Percentiles rank a stretch among this genome's conserved stretches.
Conservation (phyloP, 805 yeast genomes). For the Metschnikowia colocasiae region DNA sequence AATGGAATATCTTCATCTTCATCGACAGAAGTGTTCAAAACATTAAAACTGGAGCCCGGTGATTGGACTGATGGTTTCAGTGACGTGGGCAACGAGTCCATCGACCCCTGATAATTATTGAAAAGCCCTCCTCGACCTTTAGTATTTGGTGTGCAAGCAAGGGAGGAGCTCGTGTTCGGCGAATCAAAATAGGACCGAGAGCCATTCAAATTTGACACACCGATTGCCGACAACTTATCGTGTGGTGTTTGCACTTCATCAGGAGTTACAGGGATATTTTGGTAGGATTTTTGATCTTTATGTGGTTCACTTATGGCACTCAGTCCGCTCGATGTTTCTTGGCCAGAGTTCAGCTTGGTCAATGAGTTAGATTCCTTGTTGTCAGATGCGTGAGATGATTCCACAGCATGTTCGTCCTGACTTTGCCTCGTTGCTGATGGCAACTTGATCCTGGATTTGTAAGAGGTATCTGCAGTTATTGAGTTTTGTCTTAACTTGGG, state of each 20-base stretch:
- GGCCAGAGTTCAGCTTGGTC: not conserved
- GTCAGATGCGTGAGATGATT: not conserved
- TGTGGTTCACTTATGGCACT: not conserved
- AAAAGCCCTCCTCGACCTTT: not conserved
- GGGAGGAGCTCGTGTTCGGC: conserved; percentile 1
- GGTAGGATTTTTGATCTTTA: not conserved
- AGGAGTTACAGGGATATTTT: not conserved
- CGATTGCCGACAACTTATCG: not conserved
- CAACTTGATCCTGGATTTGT: conserved; percentile 31
- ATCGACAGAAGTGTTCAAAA: conserved; percentile 18
- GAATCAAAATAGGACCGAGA: conserved; percentile 3
- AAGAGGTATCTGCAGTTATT: conserved; percentile 24
- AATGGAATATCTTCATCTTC: conserved; percentile 44
- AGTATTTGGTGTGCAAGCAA: conserved; percentile 1
- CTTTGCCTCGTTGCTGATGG: conserved; percentile 23
- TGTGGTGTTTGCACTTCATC: not conserved
- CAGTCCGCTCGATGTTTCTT: not conserved
- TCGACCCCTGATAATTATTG: not conserved
- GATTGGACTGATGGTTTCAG: conserved; percentile 1
- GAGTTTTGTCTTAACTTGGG: conserved; percentile 17
- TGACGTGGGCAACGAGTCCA: conserved; percentile 2
- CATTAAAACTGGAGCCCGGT: conserved; percentile 17
- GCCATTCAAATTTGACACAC: not conserved
- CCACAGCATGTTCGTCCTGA: not conserved
- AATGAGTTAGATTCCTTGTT: not conserved